phyloP scores from a whole-genome alignment of 768 basidiomycete genomes.

The Boletus reticuloceps region DNA sequence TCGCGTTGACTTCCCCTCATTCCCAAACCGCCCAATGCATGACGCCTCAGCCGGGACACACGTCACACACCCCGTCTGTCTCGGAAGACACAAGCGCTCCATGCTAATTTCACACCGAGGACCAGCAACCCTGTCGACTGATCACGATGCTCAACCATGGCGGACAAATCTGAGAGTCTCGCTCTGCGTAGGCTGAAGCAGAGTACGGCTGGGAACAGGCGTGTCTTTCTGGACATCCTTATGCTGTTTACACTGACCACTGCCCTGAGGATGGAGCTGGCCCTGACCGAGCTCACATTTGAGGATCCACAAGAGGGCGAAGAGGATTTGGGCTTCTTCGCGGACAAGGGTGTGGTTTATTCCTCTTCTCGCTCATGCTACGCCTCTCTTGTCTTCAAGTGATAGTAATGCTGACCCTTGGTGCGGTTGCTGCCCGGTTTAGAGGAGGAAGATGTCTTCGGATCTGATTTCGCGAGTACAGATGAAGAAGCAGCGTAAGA shows the following conservation, averaged over 20 bases:
- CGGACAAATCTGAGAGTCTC: no score
- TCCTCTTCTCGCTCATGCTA: not conserved
- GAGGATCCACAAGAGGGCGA: slow-evolving; percentile 58
- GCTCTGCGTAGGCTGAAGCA: no score
- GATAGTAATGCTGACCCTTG: not conserved
- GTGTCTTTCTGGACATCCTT: no score
- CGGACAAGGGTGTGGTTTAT: slow-evolving; percentile 51
- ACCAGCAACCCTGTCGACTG: no score
- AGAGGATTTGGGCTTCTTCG: slow-evolving; percentile 70
- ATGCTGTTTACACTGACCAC: not conserved
- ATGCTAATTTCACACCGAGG: no score
- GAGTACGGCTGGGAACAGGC: no score
- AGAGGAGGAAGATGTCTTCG: slow-evolving; percentile 84
- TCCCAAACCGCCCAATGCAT: no score
- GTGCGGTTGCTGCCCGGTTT: not conserved
- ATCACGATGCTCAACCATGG: no score
- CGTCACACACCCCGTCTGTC: no score
- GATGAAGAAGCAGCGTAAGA: slow-evolving; percentile 64
- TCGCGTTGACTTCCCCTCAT: no score
- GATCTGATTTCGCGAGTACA: slow-evolving; percentile 82
- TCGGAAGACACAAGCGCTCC: no score
- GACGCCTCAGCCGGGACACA: no score
- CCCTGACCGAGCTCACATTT: slow-evolving; percentile 54
- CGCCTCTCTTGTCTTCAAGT: not conserved
- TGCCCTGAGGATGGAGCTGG: slow-evolving; percentile 72